Conservation (phyloP, 768 basidiomycete species). For the Agrocybe praecox region DNA sequence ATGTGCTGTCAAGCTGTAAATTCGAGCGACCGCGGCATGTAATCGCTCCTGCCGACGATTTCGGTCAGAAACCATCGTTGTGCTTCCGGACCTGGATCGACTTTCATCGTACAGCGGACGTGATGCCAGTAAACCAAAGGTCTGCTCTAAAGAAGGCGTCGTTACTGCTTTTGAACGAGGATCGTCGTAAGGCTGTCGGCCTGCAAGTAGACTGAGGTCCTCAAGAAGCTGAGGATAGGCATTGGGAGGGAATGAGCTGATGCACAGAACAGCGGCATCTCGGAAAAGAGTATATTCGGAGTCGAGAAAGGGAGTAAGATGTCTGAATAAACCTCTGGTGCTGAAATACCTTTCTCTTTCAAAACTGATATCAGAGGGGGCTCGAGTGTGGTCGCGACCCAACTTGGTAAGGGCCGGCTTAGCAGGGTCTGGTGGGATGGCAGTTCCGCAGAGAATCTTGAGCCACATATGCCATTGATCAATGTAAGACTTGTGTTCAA, state of each 20-base stretch:
- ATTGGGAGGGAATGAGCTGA: conserved; percentile 81
- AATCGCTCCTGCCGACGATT: conserved; percentile 76
- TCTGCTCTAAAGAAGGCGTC: conserved; percentile 38
- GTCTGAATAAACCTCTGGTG: conserved; percentile 80
- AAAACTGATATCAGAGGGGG: conserved; percentile 71
- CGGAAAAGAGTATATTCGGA: conserved; percentile 84
- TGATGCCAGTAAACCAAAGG: conserved; percentile 36
- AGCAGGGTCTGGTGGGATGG: conserved; percentile 60
- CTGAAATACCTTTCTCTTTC: conserved; percentile 84
- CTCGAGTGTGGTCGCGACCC: conserved; percentile 69
- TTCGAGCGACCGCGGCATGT: conserved; percentile 85
- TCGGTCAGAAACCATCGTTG: conserved; percentile 49
- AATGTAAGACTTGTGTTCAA: conserved; percentile 59
- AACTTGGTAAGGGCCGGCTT: conserved; percentile 55
- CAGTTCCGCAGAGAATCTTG: conserved; percentile 83
- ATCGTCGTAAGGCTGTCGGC: conserved; percentile 86
- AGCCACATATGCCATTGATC: conserved; percentile 88
- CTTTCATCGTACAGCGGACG: conserved; percentile 71
- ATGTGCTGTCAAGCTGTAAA: conserved; percentile 85
- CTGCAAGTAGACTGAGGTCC: conserved; percentile 78
- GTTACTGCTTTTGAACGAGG: conserved; percentile 45
- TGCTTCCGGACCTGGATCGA: conserved; percentile 46
- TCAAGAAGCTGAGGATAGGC: conserved; percentile 84
- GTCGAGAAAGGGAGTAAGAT: conserved; percentile 85
- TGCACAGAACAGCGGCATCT: conserved; percentile 84